Base-by-base conservation (phyloP, 441 rosid genomes). In the Pelargonium fulgidum region DNA sequence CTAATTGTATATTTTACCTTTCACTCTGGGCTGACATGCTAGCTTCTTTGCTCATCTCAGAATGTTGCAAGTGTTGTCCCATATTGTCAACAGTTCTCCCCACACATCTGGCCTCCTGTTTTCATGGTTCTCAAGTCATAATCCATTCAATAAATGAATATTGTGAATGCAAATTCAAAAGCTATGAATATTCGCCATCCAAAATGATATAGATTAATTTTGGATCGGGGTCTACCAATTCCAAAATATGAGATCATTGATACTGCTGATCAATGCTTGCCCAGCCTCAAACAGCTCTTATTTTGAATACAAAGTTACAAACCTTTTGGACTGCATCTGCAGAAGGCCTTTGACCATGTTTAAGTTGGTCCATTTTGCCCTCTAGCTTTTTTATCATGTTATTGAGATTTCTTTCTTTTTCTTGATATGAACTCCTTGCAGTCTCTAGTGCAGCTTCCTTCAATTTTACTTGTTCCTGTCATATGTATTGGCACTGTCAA, bases 401-500 rank as follows among this genome's bases (percentile, higher is more conserved):
- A 24, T 73, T 64, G 52, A 76, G 71, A 65, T 65, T 68, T 52
- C 62, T 84, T 83, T 88, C 95, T 79, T 84, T 93, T 68, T 80
- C 81, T 29, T 72, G 42, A 74, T 86, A 88, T 52, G 79, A 74
- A 72, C 71, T 80, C 52, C 80, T 76, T 3, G 90, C 85, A 62
- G 80, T 81, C 78, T 84, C 90, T 33, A 88, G 24, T 39, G 84
- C 84, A 70, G 77, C 76, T 75, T 89, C 93, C 79, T 89, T 89
- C 39, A 73, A 63, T 70, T 81, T 86, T 68, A 91, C 81, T 74
- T 85, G 87, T 72, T 75, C 88, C 95, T 91, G 82, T 48, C 66
- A 69, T 52, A 72, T 29, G 75, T 54, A 16, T 5, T 54, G 16
- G 16, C 61, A 14, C 9, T 14, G 8, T 54, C 61, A 54, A 4